Conservation (phyloP, 805 yeast species). For the Candida oleophila region DNA sequence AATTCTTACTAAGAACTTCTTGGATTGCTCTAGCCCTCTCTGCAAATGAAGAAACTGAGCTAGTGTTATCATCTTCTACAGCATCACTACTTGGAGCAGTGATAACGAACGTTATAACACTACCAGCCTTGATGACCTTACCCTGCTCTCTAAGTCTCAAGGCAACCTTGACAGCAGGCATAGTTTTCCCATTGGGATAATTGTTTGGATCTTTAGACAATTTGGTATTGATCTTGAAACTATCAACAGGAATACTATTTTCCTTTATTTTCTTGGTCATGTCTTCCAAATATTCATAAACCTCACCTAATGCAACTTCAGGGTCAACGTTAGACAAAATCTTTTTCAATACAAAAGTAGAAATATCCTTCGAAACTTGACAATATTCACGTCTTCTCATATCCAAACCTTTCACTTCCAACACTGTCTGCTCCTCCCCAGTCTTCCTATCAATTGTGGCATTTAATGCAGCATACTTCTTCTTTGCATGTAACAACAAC, state of each 20-base stretch:
- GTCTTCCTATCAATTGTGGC: conserved; percentile 51
- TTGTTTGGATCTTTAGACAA: conserved; percentile 85
- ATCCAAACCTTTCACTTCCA: conserved; percentile 96
- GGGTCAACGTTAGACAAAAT: conserved; percentile 73
- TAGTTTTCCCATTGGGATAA: conserved; percentile 76
- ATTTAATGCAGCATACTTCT: conserved; percentile 93
- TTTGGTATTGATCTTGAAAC: conserved; percentile 79
- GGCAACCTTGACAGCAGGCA: conserved; percentile 93
- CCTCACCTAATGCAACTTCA: conserved; percentile 68
- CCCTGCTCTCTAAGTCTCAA: conserved; percentile 77
- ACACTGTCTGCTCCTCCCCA: conserved; percentile 46
- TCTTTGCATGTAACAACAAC: conserved; percentile 85
- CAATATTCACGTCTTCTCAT: conserved; percentile 96
- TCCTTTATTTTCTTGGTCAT: conserved; percentile 55
- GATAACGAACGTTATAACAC: conserved; percentile 84
- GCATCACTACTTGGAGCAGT: conserved; percentile 48
- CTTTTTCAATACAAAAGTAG: conserved; percentile 69
- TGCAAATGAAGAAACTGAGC: conserved; percentile 45
- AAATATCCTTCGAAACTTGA: conserved; percentile 85
- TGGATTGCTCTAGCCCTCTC: conserved; percentile 82
- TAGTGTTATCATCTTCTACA: conserved; percentile 6
- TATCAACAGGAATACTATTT: conserved; percentile 62
- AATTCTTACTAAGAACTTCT: conserved; percentile 59
- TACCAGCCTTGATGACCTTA: conserved; percentile 82
- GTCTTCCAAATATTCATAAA: conserved; percentile 69